A percentile compares a stretch with the other conserved stretches of the same genome.
phyloP scores from a whole-genome alignment of 1,284 basidiomycete genomes.

The Ustilago lituana region DNA sequence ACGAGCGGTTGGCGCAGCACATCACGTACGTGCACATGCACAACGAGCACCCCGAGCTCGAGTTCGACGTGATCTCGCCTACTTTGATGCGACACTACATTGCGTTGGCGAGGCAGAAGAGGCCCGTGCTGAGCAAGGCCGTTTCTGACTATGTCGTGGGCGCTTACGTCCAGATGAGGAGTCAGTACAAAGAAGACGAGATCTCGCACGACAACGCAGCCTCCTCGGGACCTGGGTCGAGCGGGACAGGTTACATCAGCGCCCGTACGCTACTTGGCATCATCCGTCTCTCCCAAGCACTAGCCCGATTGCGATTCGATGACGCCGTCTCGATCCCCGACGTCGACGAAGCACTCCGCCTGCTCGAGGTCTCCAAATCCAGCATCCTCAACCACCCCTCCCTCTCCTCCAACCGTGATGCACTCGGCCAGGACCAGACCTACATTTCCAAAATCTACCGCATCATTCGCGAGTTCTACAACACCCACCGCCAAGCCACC shows the following conservation, averaged over 20 bases:
- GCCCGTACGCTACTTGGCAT: conserved; percentile 94
- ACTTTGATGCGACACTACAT: conserved; percentile 95
- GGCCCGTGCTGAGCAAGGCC: conserved; percentile 84
- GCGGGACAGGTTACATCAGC: conserved; percentile 78
- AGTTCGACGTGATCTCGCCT: conserved; percentile 78
- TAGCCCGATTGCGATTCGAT: conserved; percentile 88
- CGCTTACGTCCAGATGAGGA: conserved; percentile 92
- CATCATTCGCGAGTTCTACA: conserved; percentile 61
- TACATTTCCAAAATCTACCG: conserved; percentile 62
- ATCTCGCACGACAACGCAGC: conserved; percentile 84
- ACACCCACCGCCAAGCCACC: neutral
- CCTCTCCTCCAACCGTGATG: conserved; percentile 15
- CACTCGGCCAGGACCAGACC: conserved; percentile 39
- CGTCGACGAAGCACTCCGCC: conserved; percentile 93
- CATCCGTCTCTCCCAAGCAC: conserved; percentile 90
- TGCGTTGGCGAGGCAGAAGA: conserved; percentile 85
- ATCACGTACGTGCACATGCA: conserved; percentile 99
- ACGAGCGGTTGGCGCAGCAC: conserved; percentile 94
- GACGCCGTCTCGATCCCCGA: conserved; percentile 83
- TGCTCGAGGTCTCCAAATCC: conserved; percentile 96
- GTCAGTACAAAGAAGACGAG: conserved; percentile 89
- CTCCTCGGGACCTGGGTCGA: conserved; percentile 71
- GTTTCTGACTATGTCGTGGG: conserved; percentile 95
- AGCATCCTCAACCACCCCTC: conserved; percentile 71
- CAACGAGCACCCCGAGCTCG: conserved; percentile 83